phyloP scores from a whole-genome alignment of 2,329 filamentous ascomycete genomes.

The Aspergillus cejpii region DNA sequence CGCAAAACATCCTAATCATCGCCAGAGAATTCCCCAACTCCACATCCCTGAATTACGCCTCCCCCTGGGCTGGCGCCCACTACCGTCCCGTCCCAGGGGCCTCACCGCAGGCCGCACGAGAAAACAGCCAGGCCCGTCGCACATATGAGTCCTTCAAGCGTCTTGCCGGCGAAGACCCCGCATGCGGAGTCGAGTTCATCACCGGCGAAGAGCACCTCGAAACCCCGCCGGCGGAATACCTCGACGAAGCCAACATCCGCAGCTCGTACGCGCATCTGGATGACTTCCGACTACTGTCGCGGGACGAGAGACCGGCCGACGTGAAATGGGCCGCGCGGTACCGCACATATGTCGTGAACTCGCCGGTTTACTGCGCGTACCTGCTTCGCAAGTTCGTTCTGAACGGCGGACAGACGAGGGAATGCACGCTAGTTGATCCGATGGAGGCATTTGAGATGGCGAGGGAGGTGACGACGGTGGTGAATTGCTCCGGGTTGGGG shows the following conservation, averaged over 20 bases:
- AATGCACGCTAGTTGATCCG: slow-evolving; percentile 24
- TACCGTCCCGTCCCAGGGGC: slow-evolving; percentile 42
- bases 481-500: slow-evolving; percentile 43
- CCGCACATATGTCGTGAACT: slow-evolving; percentile 39
- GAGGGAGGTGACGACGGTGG: slow-evolving; percentile 31
- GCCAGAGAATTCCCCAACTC: slow-evolving; percentile 38
- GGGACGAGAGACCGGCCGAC: slow-evolving; percentile 26
- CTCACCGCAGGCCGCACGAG: slow-evolving; percentile 30
- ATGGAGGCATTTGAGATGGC: slow-evolving; percentile 37
- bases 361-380: slow-evolving; percentile 40
- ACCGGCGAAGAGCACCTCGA: slow-evolving; percentile 41
- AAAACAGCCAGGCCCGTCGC: slow-evolving; percentile 33
- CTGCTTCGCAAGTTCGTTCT: slow-evolving; percentile 38
- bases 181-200: slow-evolving; percentile 34
- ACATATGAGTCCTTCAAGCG: slow-evolving; percentile 37
- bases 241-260: slow-evolving; percentile 23
- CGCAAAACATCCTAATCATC: slow-evolving; percentile 34
- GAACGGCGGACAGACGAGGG: slow-evolving; percentile 30
- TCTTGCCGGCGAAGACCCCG: slow-evolving; percentile 30
- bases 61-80: slow-evolving; percentile 44
- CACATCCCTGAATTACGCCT: slow-evolving; percentile 42
- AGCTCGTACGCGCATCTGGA: slow-evolving; percentile 31
- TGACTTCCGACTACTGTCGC: slow-evolving; percentile 29
- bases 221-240: slow-evolving; percentile 32
- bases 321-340: slow-evolving; percentile 41